Conservation (phyloP, 257 asterid genomes). For the Primulina eburnea region DNA sequence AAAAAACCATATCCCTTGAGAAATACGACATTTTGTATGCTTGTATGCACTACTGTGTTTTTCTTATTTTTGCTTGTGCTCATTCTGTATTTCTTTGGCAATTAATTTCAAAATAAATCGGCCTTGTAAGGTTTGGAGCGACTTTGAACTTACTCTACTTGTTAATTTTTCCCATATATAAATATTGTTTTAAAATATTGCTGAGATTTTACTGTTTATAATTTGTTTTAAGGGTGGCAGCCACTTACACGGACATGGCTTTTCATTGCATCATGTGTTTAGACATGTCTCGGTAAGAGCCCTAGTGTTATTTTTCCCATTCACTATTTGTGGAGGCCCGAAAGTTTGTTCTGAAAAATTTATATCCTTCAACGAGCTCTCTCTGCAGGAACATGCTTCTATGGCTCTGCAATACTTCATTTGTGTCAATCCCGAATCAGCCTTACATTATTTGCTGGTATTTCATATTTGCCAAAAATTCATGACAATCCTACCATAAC, state of each 20-base stretch:
- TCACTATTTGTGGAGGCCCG: constrained; percentile 3
- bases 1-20: constrained; percentile 9
- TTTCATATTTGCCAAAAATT: neutral
- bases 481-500: neutral
- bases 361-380: constrained; percentile 9
- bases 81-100: neutral
- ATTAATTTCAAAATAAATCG: neutral
- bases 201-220: constrained; percentile 28
- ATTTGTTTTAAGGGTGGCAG: constrained; percentile 72
- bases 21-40: constrained; percentile 15
- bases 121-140: neutral
- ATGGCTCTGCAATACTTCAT: constrained; percentile 82
- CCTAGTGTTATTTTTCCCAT: neutral
- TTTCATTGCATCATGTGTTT: constrained; percentile 67
- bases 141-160: neutral
- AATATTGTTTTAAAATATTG: constrained; percentile 1
- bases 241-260: constrained; percentile 72
- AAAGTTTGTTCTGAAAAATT: constrained; percentile 5
- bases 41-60: constrained; percentile 18
- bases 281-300: constrained; percentile 67
- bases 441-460: constrained; percentile 71
- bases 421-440: constrained; percentile 45
- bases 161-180: neutral
- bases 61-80: constrained; percentile 8
- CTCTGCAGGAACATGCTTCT: constrained; percentile 79